phyloP scores from a whole-genome alignment of 148 eudicot species.

The Bassia scoparia region DNA sequence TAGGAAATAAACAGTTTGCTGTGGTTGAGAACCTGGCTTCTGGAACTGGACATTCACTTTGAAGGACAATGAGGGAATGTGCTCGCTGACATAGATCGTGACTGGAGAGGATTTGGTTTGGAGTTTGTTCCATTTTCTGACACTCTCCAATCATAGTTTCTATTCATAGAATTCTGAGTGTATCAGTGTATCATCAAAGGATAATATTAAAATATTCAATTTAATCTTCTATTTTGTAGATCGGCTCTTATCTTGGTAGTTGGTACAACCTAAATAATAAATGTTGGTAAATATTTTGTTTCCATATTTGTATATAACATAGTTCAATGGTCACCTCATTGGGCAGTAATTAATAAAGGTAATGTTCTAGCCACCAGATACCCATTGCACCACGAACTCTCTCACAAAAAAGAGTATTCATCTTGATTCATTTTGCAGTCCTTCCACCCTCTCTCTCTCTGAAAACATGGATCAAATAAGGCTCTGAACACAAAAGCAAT shows the following conservation, averaged over 20 bases:
- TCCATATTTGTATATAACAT: too few relatives aligned
- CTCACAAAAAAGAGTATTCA: neutral
- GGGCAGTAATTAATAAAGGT: neutral
- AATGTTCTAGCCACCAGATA: neutral
- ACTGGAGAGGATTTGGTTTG: slow-evolving; percentile 97
- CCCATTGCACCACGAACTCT: neutral
- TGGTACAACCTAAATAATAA: too few relatives aligned
- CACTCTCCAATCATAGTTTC: too few relatives aligned
- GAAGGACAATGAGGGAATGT: slow-evolving; percentile 76
- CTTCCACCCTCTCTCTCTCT: neutral
- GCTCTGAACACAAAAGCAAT: neutral
- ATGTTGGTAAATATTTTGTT: too few relatives aligned
- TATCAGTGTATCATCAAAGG: too few relatives aligned
- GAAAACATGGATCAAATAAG: too few relatives aligned
- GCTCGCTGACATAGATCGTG: slow-evolving; percentile 91
- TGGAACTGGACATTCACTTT: slow-evolving; percentile 97
- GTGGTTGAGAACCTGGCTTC: slow-evolving; percentile 90
- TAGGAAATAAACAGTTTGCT: slow-evolving; percentile 88
- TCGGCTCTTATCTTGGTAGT: too few relatives aligned
- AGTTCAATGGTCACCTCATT: too few relatives aligned
- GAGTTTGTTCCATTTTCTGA: slow-evolving; percentile 44
- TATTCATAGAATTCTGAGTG: too few relatives aligned
- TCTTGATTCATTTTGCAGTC: neutral
- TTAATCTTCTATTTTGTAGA: too few relatives aligned
- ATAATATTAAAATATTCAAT: too few relatives aligned